Percentiles rank a stretch among this genome's conserved stretches.
Evolutionary conservation across 192 early-diverging fungal genomes (phyloP).

Genomic region (Entomortierella chlamydospora): DNA sequence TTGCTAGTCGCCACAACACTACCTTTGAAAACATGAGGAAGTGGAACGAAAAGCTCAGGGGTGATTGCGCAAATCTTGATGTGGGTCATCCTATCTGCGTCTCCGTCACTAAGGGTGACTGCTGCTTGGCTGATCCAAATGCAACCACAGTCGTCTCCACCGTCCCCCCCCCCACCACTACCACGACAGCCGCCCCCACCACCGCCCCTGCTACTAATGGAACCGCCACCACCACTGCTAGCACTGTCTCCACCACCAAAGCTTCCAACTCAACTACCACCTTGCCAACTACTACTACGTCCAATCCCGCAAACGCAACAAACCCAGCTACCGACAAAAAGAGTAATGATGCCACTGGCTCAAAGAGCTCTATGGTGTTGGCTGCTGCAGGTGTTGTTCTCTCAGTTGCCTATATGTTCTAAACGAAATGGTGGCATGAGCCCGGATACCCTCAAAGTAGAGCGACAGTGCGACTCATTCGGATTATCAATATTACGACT

Average conservation of each 20-base stretch:
- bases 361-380: slow-evolving; percentile 32
- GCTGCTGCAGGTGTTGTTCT: slow-evolving; percentile 25
- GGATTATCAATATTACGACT: too few species aligned
- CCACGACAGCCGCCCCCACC: not conserved
- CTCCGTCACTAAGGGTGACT: slow-evolving; percentile 18
- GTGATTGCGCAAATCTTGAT: slow-evolving; percentile 16
- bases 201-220: not conserved
- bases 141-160: not conserved
- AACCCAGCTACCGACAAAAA: not conserved
- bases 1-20: slow-evolving; percentile 1
- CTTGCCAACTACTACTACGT: not conserved
- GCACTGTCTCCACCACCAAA: not conserved
- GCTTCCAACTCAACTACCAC: not conserved
- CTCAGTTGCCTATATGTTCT: slow-evolving; percentile 40
- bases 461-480: too few species aligned
- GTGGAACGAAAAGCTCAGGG: slow-evolving; percentile 13
- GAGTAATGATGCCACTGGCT: slow-evolving; percentile 3
- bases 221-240: not conserved
- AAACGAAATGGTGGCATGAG: too few species aligned
- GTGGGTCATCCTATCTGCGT: slow-evolving; percentile 25
- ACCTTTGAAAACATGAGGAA: slow-evolving; percentile 14
- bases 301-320: not conserved
- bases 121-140: not conserved
- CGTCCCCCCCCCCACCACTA: not conserved
- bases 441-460: too few species aligned